Conservation (phyloP, 2,329 filamentous ascomycete genomes). For the Cordyceps farinosa region DNA sequence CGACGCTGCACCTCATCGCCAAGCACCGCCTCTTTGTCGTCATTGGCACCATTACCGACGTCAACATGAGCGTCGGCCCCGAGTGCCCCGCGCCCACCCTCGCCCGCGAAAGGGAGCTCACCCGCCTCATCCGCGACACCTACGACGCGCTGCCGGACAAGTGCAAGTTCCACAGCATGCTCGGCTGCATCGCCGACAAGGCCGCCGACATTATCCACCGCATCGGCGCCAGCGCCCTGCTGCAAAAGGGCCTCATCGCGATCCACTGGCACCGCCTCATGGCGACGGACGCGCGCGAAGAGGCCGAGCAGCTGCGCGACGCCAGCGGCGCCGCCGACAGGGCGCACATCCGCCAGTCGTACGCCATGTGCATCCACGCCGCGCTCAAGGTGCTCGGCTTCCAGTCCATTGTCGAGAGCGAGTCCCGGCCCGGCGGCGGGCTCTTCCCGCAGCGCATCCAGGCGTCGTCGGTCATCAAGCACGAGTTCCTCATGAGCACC, state of each 20-base stretch:
- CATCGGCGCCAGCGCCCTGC: conserved; percentile 1
- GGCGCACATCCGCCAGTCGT: neutral
- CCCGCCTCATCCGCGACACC: neutral
- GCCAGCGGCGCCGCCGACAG: neutral
- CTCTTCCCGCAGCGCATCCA: conserved; percentile 15
- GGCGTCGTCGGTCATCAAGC: conserved; percentile 14
- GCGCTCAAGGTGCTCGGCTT: conserved; percentile 8
- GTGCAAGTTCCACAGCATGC: conserved; percentile 11
- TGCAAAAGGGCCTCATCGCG: conserved; percentile 16
- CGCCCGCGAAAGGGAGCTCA: neutral
- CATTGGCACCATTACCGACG: conserved; percentile 13
- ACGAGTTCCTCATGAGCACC: conserved; percentile 17
- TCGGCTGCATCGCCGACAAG: conserved; percentile 12
- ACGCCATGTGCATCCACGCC: conserved; percentile 5
- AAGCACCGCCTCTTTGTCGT: conserved; percentile 28
- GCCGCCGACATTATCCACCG: conserved; percentile 12
- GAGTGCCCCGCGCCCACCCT: neutral
- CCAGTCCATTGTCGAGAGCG: conserved; percentile 9
- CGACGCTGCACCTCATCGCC: conserved; percentile 27
- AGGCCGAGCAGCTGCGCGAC: neutral
- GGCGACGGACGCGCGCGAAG: neutral
- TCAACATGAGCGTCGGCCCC: conserved; percentile 2
- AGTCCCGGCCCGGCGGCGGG: conserved; percentile 11
- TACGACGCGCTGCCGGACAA: conserved; percentile 9
- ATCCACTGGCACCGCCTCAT: conserved; percentile 13